Percentiles rank a stretch among this genome's conserved stretches.
Conservation (phyloP, 2,329 filamentous ascomycete species). For the Fusarium sp. region DNA sequence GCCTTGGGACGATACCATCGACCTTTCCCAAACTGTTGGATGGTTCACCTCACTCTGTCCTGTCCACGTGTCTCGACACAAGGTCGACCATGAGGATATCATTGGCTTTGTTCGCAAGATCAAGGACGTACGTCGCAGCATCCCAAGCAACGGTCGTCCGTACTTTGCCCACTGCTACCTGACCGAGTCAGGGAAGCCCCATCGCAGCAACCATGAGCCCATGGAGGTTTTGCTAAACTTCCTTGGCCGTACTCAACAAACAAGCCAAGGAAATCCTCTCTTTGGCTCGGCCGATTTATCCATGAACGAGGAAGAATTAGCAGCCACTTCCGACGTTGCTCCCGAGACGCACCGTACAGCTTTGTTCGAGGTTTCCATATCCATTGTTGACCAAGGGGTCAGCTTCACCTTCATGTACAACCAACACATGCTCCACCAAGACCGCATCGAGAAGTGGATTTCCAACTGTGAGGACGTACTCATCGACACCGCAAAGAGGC, state of each 20-base stretch:
- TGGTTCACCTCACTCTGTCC: slow-evolving; percentile 61
- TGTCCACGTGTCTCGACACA: slow-evolving; percentile 27
- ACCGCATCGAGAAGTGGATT: slow-evolving; percentile 25
- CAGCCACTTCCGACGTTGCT: slow-evolving; percentile 13
- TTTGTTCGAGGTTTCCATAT: slow-evolving; percentile 39
- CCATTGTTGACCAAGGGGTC: background rate
- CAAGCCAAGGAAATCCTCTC: background rate
- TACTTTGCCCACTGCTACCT: slow-evolving; percentile 31
- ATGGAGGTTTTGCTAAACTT: slow-evolving; percentile 33
- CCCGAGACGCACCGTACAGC: slow-evolving; percentile 21
- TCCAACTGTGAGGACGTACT: slow-evolving; percentile 17
- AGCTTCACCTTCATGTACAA: slow-evolving; percentile 25
- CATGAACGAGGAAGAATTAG: slow-evolving; percentile 4
- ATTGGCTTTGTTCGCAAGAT: slow-evolving; percentile 20
- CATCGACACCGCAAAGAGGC: slow-evolving; percentile 1
- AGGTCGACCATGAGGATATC: background rate
- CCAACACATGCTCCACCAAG: slow-evolving; percentile 25
- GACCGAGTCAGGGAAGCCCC: background rate
- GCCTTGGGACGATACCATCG: slow-evolving; percentile 46
- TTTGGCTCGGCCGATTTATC: background rate
- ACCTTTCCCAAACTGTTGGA: slow-evolving; percentile 56
- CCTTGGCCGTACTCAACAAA: slow-evolving; percentile 22
- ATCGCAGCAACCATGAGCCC: background rate
- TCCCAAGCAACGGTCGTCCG: slow-evolving; percentile 21
- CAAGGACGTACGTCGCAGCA: slow-evolving; percentile 22